phyloP scores from a whole-genome alignment of 305 asterid genomes.

The Fraxinus ornus region DNA sequence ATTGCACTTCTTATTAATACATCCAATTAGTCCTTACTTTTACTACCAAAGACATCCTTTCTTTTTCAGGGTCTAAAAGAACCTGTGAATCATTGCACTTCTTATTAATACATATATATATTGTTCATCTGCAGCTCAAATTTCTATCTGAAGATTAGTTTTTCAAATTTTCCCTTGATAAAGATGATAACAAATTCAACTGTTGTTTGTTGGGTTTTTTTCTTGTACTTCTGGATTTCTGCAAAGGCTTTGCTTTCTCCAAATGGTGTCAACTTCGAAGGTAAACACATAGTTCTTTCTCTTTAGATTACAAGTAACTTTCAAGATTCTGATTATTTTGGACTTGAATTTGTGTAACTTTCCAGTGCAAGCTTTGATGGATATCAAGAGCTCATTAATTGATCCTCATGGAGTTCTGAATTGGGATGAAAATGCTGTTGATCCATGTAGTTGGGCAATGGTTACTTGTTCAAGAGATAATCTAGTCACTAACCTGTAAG shows the following conservation, averaged over 20 bases:
- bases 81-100: slow-evolving; percentile 33
- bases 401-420: slow-evolving; percentile 72
- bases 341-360: background rate
- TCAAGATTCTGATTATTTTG: background rate
- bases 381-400: slow-evolving; percentile 53
- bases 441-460: slow-evolving; percentile 93
- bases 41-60: slow-evolving; percentile 37
- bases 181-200: slow-evolving; percentile 26
- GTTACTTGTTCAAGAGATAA: slow-evolving; percentile 62
- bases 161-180: slow-evolving; percentile 20
- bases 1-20: slow-evolving; percentile 22
- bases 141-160: slow-evolving; percentile 6
- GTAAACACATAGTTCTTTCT: slow-evolving; percentile 23
- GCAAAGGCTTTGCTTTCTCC: slow-evolving; percentile 68
- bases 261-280: slow-evolving; percentile 90
- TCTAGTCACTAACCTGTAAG: slow-evolving; percentile 68
- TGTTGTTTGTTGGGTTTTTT: slow-evolving; percentile 35
- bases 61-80: slow-evolving; percentile 39
- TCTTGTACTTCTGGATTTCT: slow-evolving; percentile 45
- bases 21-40: slow-evolving; percentile 24
- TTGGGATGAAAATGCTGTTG: slow-evolving; percentile 81
- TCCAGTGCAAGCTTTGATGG: slow-evolving; percentile 84
- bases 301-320: background rate
- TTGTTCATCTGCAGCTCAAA: slow-evolving; percentile 23
- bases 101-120: background rate